Base-by-base conservation (phyloP, 208 protist genomes). In the Crithidia bombi region DNA sequence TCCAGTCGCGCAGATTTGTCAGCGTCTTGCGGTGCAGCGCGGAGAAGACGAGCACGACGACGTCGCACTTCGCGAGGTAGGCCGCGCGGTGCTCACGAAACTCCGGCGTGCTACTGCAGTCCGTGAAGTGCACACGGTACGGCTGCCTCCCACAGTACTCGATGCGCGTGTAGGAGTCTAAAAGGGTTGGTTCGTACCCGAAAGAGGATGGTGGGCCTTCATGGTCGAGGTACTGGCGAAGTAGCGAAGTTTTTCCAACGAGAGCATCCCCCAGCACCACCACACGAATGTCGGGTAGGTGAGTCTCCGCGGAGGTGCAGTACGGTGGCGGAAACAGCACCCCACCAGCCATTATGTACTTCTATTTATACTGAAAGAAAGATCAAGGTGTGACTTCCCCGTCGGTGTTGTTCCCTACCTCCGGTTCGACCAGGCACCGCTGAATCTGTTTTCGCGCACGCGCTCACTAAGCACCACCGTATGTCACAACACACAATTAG, bases 11-110 rank as follows among this genome's bases (percentile, higher is more conserved):
- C 41, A 90, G 62, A 51, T 65, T 70, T 23, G 56, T 32, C 21
- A 91, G 65, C 17, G 81, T 82, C 21, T 83, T 46, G 47, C 41
- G 79, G 51, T 81, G 66, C 14, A 61, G 78, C 12, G 74, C 81
- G 15, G 83, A 88, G 76, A 90, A 94, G n/a, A 94, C 74, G 55
- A 94, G 62, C 1, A 94, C 28, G 15, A 90, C 57, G 2, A 82
- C 69, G 51, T 87, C 75, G 26, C 85, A 87, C 36, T 58, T 80
- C 6, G 73, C 46, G 25, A 93, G 50, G 58, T 93, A 90, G 12
- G 83, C 64, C 6, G 77, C 69, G 17, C 85, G 85, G 57, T 91
- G 84, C 30, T 74, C 51, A 11, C 32, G 54, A 57, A 90, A 93
- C 44, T 55, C 73, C 23, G 62, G 62, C 23, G 78, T 71, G 35